These are phyloP conservation scores for Pouteria campechiana DNA, from an alignment of 179 eudicot genomes.

Conservation along the genomic window DNA sequence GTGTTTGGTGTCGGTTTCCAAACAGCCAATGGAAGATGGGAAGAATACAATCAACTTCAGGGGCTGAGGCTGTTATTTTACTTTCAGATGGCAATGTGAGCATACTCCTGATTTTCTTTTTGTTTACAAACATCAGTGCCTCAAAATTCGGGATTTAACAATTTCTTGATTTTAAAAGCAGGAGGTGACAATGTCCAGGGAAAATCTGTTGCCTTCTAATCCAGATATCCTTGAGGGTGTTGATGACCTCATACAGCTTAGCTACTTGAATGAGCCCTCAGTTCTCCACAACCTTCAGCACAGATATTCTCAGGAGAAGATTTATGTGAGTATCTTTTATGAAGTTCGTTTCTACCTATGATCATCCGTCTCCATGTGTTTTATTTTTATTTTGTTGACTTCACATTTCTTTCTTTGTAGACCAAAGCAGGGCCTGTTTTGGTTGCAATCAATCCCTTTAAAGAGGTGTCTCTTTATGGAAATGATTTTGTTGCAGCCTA, in stretches of 20 bases:
- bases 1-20: constrained; percentile 69
- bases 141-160: no score
- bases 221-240: constrained; percentile 84
- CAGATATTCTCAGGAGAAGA: constrained; percentile 60
- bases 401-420: constrained; percentile 23
- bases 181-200: constrained; percentile 42
- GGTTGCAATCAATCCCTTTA: constrained; percentile 91
- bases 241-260: constrained; percentile 85
- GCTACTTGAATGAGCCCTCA: constrained; percentile 89
- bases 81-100: constrained; percentile 68
- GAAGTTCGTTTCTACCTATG: constrained; percentile 1
- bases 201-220: constrained; percentile 78
- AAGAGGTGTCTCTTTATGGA: constrained; percentile 60
- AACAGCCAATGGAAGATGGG: constrained; percentile 67
- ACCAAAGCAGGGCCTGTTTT: constrained; percentile 91
- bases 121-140: no score
- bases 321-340: constrained; percentile 44
- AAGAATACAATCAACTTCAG: constrained; percentile 55
- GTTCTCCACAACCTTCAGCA: constrained; percentile 63
- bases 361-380: background rate
- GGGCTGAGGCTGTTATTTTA: constrained; percentile 45
- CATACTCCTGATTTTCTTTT: constrained; percentile 4
- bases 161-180: no score
- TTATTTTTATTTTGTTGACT: constrained; percentile 8
- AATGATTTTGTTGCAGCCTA: constrained; percentile 48